Conservation (phyloP, 1,284 basidiomycete genomes). For the Ceratobasidium sp. region DNA sequence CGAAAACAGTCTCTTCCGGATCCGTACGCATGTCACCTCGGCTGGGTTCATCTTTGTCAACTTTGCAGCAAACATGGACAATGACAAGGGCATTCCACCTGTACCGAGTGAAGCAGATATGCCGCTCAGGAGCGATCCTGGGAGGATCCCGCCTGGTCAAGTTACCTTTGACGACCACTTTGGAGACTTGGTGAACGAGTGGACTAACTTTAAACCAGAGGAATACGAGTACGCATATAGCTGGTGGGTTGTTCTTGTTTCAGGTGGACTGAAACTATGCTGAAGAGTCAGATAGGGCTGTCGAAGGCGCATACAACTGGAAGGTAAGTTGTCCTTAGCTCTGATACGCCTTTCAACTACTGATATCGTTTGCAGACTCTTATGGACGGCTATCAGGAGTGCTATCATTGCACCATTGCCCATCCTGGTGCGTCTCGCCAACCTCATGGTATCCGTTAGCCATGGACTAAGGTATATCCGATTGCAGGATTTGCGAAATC, state of each 20-base stretch:
- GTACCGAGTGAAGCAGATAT: slow-evolving; percentile 30
- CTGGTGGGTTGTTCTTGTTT: slow-evolving; percentile 28
- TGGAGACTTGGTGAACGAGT: slow-evolving; percentile 42
- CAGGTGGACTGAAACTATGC: not conserved
- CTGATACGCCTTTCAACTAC: not conserved
- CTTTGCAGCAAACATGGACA: slow-evolving; percentile 47
- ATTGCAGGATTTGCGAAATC: slow-evolving; percentile 47
- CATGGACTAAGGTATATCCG: not conserved
- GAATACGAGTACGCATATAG: slow-evolving; percentile 46
- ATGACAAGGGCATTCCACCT: slow-evolving; percentile 31
- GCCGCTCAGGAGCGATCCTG: slow-evolving; percentile 32
- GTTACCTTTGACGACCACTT: slow-evolving; percentile 48
- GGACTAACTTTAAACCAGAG: slow-evolving; percentile 41
- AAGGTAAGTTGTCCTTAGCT: slow-evolving; percentile 33
- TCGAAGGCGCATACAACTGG: slow-evolving; percentile 45
- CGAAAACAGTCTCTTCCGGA: slow-evolving; percentile 49
- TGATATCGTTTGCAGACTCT: slow-evolving; percentile 42
- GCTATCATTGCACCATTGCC: slow-evolving; percentile 49
- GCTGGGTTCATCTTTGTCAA: slow-evolving; percentile 51
- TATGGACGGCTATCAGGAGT: slow-evolving; percentile 52
- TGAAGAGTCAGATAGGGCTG: not conserved
- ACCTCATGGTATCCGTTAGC: too few relatives aligned
- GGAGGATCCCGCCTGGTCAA: slow-evolving; percentile 41
- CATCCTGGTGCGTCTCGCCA: slow-evolving; percentile 47
- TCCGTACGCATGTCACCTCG: slow-evolving; percentile 50